A percentile compares a stretch with the other conserved stretches of the same genome.
phyloP scores from a whole-genome alignment of 345 rosid genomes.

The Heritiera fomes region DNA sequence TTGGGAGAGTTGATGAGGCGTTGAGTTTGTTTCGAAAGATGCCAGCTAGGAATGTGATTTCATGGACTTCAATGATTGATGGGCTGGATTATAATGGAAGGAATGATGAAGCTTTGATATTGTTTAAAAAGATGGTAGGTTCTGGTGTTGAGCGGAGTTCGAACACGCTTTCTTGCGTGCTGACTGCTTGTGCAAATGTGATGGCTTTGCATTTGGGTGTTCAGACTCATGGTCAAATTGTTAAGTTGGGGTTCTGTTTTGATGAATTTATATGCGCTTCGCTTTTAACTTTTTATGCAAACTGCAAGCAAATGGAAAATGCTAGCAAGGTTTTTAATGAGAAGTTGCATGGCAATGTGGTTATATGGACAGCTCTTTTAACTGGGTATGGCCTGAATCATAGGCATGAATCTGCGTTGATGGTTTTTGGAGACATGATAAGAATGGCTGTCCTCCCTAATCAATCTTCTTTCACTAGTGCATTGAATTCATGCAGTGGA shows the following conservation, averaged over 20 bases:
- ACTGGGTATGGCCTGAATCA: slow-evolving; percentile 56
- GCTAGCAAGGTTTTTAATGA: slow-evolving; percentile 47
- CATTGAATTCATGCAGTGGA: slow-evolving; percentile 62
- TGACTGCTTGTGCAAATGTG: slow-evolving; percentile 63
- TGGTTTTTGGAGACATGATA: slow-evolving; percentile 55
- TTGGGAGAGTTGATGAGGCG: slow-evolving; percentile 53
- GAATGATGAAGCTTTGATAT: slow-evolving; percentile 48
- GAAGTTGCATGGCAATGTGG: slow-evolving; percentile 45
- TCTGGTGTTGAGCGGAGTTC: slow-evolving; percentile 46
- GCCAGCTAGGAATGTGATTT: slow-evolving; percentile 65
- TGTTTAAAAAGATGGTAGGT: slow-evolving; percentile 52
- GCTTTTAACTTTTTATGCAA: slow-evolving; percentile 66
- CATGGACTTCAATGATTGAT: slow-evolving; percentile 80
- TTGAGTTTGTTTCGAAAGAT: slow-evolving; percentile 55
- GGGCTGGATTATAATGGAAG: slow-evolving; percentile 66
- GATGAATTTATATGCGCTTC: slow-evolving; percentile 59
- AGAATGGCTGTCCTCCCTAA: slow-evolving; percentile 52
- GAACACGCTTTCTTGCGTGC: slow-evolving; percentile 52
- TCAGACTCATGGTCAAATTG: slow-evolving; percentile 55
- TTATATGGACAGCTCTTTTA: slow-evolving; percentile 68
- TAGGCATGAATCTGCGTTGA: slow-evolving; percentile 52
- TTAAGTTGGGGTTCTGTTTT: slow-evolving; percentile 47
- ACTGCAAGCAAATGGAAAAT: slow-evolving; percentile 46
- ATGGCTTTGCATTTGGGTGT: slow-evolving; percentile 43
- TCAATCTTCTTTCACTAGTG: slow-evolving; percentile 70